Base-by-base conservation (phyloP, 176 grass and related monocot species). In the Carex kokanica region DNA sequence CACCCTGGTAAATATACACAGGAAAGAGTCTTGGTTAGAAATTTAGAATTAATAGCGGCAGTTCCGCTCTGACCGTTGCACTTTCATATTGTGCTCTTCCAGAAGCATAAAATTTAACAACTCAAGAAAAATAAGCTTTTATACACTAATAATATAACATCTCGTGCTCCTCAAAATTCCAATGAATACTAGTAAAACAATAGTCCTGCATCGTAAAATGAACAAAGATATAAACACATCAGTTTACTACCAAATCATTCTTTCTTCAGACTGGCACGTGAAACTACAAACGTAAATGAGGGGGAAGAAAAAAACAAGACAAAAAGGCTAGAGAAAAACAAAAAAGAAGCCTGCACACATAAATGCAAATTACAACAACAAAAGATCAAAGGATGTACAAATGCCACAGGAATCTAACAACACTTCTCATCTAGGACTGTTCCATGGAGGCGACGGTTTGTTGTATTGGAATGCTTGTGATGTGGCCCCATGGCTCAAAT, bases 401-500 rank as follows among this genome's bases (percentile, higher is more conserved):
- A 74, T 47, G 24, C 45, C 72, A 47, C 11, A 8, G 14, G 11
- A 29, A 8, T 54, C 31, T 32, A 38, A 16, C 18, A 38, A 21
- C 18, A 6, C 34, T 63, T 82, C 70, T 92, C 89, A 93, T 79
- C 83, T 94, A 75, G 91, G 93, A 60, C 89, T 92, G 73, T 90
- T 93, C 95, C 93, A 88, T 38, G 93, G 91, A 45, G 93, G 88
- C 3, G 97, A 96, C 36, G 93, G 83, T 85, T 95, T 99, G 86
- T 85, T 82, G 51, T 65, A 93, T 34, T 89, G 78, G 29, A 91
- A 86, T 54, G 81, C 89, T 83, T 96, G 88, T 1, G 88, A 83
- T 14, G 85, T 71, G 7, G 88, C 65, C 41, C 93, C 89, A 86
- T 94, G 91, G 23, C 93, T 91, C 78, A 99, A 89, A 93, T 96